These are phyloP conservation scores for Boletellus sp. DNA, from an alignment of 768 basidiomycete genomes.

Conservation along the genomic window DNA sequence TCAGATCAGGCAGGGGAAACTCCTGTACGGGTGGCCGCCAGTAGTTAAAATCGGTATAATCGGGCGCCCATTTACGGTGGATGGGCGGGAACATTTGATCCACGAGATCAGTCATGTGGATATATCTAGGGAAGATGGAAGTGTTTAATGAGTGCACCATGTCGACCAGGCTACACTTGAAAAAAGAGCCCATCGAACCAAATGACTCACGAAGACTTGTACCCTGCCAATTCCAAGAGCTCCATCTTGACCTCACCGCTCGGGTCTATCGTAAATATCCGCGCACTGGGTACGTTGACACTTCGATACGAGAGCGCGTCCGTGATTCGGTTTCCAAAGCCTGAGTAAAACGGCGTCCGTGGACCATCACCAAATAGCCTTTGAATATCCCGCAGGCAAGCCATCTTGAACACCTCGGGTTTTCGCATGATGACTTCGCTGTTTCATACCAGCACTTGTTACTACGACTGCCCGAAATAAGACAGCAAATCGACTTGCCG, in stretches of 20 bases:
- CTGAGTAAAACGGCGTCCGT: slow-evolving; percentile 87
- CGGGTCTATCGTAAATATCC: slow-evolving; percentile 97
- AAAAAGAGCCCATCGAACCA: background rate
- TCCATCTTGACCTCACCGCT: slow-evolving; percentile 96
- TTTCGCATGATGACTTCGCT: slow-evolving; percentile 99
- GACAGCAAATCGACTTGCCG: slow-evolving; percentile 50
- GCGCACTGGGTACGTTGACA: slow-evolving; percentile 88
- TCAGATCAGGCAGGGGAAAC: slow-evolving; percentile 71
- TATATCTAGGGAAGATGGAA: slow-evolving; percentile 57
- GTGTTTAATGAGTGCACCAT: too few species aligned
- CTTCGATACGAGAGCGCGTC: slow-evolving; percentile 97
- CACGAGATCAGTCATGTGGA: slow-evolving; percentile 98
- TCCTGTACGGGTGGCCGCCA: slow-evolving; percentile 85
- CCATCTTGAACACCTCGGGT: slow-evolving; percentile 99
- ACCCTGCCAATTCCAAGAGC: slow-evolving; percentile 91
- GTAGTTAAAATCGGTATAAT: slow-evolving; percentile 96
- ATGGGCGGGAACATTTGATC: slow-evolving; percentile 99
- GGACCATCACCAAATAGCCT: slow-evolving; percentile 74
- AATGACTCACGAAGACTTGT: slow-evolving; percentile 82
- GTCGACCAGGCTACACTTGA: background rate
- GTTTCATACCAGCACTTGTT: background rate
- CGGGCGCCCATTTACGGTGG: slow-evolving; percentile 79
- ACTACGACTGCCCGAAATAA: too few species aligned
- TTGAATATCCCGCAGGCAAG: slow-evolving; percentile 92
- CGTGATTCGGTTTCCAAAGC: slow-evolving; percentile 97